Conservation (phyloP, 305 asterid genomes). For the Plantago lanceolata region DNA sequence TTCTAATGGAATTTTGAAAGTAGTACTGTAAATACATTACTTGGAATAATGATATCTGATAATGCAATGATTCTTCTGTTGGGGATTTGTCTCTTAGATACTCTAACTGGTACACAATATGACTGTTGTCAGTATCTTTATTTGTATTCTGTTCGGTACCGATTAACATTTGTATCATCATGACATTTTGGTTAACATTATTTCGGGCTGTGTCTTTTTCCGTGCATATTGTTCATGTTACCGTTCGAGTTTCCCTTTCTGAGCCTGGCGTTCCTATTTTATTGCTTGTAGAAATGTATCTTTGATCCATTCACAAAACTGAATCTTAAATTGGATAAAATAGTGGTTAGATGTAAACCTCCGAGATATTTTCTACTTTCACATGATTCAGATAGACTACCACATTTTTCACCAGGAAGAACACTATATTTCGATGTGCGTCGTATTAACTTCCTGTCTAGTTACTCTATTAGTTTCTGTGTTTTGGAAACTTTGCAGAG, state of each 20-base stretch:
- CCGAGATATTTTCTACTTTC: not conserved
- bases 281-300: no score
- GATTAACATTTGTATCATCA: no score
- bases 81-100: no score
- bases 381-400: not conserved
- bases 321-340: not conserved
- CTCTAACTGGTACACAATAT: no score
- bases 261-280: not conserved
- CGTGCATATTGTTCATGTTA: not conserved
- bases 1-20: not conserved
- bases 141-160: no score
- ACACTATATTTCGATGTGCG: not conserved
- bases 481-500: slow-evolving; percentile 27
- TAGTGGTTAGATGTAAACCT: not conserved
- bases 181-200: no score
- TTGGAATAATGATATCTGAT: no score
- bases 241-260: not conserved
- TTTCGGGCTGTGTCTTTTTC: not conserved
- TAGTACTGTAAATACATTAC: not conserved
- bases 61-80: not conserved
- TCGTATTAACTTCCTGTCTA: slow-evolving; percentile 6
- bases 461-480: slow-evolving; percentile 15
- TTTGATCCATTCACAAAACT: no score
- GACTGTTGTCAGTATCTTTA: no score
- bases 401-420: not conserved